phyloP scores from a whole-genome alignment of 495 filamentous ascomycete species.

The Bacidia gigantensis region DNA sequence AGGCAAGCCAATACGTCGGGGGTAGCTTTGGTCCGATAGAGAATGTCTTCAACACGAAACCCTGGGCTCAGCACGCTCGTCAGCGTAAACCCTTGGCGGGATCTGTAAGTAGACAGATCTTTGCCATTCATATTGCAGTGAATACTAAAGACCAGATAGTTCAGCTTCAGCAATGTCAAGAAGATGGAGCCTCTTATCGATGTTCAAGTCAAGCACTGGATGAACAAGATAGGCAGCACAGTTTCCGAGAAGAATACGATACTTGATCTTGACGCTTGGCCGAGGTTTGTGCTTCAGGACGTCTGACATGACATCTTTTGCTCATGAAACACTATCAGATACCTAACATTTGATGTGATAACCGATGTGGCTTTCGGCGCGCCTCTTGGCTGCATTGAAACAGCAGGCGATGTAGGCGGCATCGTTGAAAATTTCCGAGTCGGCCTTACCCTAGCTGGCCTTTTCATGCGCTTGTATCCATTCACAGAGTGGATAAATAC shows the following conservation, averaged over 20 bases:
- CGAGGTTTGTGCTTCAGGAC: conserved; percentile 34
- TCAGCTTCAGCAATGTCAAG: conserved; percentile 38
- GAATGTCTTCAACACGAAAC: too few relatives aligned
- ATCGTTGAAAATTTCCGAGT: conserved; percentile 40
- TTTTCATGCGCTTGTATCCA: conserved; percentile 37
- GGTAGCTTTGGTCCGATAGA: too few relatives aligned
- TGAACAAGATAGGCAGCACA: conserved; percentile 26
- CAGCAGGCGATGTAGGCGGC: conserved; percentile 41
- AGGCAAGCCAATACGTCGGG: too few relatives aligned
- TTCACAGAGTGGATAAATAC: conserved; percentile 36
- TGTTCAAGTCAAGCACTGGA: conserved; percentile 31
- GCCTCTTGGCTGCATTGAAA: conserved; percentile 46
- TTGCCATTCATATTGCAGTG: too few relatives aligned
- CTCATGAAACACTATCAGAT: conserved; percentile 17
- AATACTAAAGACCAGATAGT: too few relatives aligned
- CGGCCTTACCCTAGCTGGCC: conserved; percentile 33
- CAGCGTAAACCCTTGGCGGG: too few relatives aligned
- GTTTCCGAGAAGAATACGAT: conserved; percentile 30
- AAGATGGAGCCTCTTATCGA: conserved; percentile 41
- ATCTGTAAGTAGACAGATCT: too few relatives aligned
- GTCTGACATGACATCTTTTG: neutral
- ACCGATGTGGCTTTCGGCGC: conserved; percentile 49
- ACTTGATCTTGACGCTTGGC: conserved; percentile 41
- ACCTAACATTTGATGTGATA: conserved; percentile 51
- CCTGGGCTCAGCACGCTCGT: too few relatives aligned